Evolutionary conservation across 257 asterid species (phyloP), one percentile per base, ranked within the genome.

Genomic region (Nicotiana obtusifolia): DNA sequence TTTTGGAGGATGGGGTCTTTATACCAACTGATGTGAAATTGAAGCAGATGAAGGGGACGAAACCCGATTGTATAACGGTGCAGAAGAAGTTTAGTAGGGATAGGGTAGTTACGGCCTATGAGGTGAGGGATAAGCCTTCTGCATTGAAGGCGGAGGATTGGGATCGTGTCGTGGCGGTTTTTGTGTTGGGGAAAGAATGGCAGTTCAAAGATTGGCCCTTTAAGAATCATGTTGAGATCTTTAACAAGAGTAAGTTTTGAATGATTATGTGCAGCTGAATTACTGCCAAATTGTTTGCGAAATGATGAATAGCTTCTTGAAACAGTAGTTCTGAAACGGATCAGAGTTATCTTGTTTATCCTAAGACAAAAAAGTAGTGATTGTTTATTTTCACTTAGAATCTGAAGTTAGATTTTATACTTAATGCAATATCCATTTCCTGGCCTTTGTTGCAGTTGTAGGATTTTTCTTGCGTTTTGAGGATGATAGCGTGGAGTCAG

Each of bases 181-280:
- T 96, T 78, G 99, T 96, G 86, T 91, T 96, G 78, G 99, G 99
- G 78, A 96, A 94, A 88, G 99, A 96, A 78, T 96, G 99, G 99
- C 99, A 96, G 90, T 96, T 94, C 83, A 96, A 96, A 68, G 98
- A 94, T 82, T 94, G 99, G 98, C 99, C 99, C 22, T 96, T 89
- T 83, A 96, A 96, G 92, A 95, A 94, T 81, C 99, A 96, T 76
- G 95, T 94, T 31, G 97, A 96, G 90, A 94, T 92, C 81, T 96
- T 96, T 76, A 96, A 93, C 84, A 96, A 88, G 92, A 87, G 99
- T 96, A 83, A 87, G 98, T 86, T 82, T 3, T 66, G 26, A 83
- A 44, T 28, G 80, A 26, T 47, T 49, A 49, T 49, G 80, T 75
- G 61, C 44, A 49, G 26, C 41, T 75, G 41, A 33, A 24, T 6